These are phyloP conservation scores for Peterozyma xylosa DNA, from an alignment of 805 yeast species.

Conservation along the genomic window DNA sequence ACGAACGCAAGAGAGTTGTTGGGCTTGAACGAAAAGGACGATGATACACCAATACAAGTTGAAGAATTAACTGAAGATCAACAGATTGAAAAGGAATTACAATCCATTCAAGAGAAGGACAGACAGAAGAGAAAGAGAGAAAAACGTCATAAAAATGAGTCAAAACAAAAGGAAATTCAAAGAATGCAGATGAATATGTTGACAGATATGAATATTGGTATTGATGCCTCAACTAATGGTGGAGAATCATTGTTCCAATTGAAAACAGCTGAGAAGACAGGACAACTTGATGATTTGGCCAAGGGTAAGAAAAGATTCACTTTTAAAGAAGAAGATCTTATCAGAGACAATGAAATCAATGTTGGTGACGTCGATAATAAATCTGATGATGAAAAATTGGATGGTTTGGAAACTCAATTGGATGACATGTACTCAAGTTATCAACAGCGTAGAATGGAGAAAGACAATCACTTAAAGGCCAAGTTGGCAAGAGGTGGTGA, in stretches of 20 bases:
- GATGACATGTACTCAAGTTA: slow-evolving; percentile 74
- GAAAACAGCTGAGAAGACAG: slow-evolving; percentile 82
- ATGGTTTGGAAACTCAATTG: slow-evolving; percentile 72
- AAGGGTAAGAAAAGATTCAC: slow-evolving; percentile 69
- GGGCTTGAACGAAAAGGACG: slow-evolving; percentile 54
- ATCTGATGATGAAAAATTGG: slow-evolving; percentile 37
- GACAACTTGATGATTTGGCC: slow-evolving; percentile 63
- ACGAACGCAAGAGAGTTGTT: slow-evolving; percentile 72
- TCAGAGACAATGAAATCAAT: slow-evolving; percentile 49
- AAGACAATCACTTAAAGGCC: slow-evolving; percentile 62
- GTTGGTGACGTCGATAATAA: slow-evolving; percentile 36
- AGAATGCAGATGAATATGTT: slow-evolving; percentile 96
- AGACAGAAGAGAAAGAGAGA: slow-evolving; percentile 68
- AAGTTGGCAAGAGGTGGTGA: slow-evolving; percentile 69
- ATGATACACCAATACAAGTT: slow-evolving; percentile 46
- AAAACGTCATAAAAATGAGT: slow-evolving; percentile 73
- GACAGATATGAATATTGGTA: slow-evolving; percentile 87
- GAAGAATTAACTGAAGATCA: slow-evolving; percentile 82
- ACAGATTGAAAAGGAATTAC: slow-evolving; percentile 78
- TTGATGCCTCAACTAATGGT: slow-evolving; percentile 82
- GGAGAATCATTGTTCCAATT: slow-evolving; percentile 76
- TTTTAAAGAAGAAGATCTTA: slow-evolving; percentile 47
- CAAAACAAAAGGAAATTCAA: slow-evolving; percentile 76
- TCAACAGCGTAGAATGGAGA: slow-evolving; percentile 59
- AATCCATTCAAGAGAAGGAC: slow-evolving; percentile 63